Percentiles rank a stretch among this genome's conserved stretches.
Evolutionary conservation across 805 yeast species (phyloP).

Genomic region (Cyberlindnera amylophila): DNA sequence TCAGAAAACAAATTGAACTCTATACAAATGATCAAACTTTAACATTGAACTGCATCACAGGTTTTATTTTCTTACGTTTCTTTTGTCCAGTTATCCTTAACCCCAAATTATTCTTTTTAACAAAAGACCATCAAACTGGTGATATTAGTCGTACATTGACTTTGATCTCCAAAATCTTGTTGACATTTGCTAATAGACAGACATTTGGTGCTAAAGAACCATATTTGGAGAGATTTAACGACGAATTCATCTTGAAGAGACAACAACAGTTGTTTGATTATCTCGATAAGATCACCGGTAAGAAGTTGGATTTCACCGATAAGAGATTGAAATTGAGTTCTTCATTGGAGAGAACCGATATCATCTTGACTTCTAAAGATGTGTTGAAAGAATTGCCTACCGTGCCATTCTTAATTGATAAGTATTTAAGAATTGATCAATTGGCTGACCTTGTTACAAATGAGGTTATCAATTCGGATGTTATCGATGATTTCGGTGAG

Average conservation of each 20-base stretch:
- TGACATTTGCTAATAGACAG: conserved; percentile 76
- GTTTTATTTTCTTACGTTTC: conserved; percentile 79
- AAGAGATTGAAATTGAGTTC: conserved; percentile 54
- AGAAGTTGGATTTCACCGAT: conserved; percentile 62
- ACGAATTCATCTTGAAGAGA: conserved; percentile 52
- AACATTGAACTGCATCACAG: conserved; percentile 71
- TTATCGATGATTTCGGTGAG: conserved; percentile 22
- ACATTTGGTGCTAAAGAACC: conserved; percentile 82
- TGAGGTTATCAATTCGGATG: conserved; percentile 7
- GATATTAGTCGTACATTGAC: conserved; percentile 74
- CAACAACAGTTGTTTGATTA: conserved; percentile 60
- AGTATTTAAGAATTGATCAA: conserved; percentile 56
- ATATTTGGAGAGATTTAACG: conserved; percentile 66
- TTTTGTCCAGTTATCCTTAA: conserved; percentile 89
- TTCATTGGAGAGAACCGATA: conserved; percentile 52
- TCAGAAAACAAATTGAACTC: conserved; percentile 62
- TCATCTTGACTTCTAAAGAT: conserved; percentile 47
- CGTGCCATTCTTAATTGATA: conserved; percentile 66
- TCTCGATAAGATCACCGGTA: conserved; percentile 66
- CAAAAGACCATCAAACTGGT: conserved; percentile 67
- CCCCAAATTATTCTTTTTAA: conserved; percentile 78
- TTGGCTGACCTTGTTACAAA: conserved; percentile 44
- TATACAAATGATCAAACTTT: conserved; percentile 46
- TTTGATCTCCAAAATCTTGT: conserved; percentile 70
- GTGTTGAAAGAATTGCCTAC: conserved; percentile 59